Percentiles rank a stretch among this genome's conserved stretches.
Conservation (phyloP, 1,284 basidiomycete genomes). For the Inonotus hispidus region DNA sequence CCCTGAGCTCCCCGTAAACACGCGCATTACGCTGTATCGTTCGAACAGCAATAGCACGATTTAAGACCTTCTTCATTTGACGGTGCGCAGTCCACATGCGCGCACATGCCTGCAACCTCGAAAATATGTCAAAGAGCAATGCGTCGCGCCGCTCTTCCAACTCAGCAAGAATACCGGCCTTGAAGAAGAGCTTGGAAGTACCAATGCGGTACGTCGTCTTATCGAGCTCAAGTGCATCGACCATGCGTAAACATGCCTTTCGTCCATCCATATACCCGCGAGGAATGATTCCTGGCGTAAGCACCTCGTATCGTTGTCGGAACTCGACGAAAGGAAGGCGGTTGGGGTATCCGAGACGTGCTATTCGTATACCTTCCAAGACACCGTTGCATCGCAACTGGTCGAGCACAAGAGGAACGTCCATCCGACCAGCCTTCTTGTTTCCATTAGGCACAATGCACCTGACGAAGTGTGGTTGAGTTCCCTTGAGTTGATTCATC, state of each 20-base stretch:
- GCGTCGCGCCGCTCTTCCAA: conserved; percentile 91
- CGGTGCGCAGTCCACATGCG: conserved; percentile 84
- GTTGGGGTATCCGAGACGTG: conserved; percentile 96
- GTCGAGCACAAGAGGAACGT: conserved; percentile 93
- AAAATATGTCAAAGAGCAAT: conserved; percentile 86
- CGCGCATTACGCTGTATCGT: conserved; percentile 94
- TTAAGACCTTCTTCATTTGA: conserved; percentile 93
- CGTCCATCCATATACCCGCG: conserved; percentile 96
- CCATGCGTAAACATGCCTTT: conserved; percentile 92
- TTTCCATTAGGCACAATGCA: conserved; percentile 95
- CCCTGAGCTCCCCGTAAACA: conserved; percentile 82
- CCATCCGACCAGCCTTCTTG: conserved; percentile 91
- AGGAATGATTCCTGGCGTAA: conserved; percentile 90
- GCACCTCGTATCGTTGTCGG: conserved; percentile 92
- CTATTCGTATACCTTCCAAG: conserved; percentile 97
- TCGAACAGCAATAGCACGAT: conserved; percentile 86
- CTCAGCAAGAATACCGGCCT: conserved; percentile 97
- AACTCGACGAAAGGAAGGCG: conserved; percentile 96
- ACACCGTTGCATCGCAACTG: conserved; percentile 99
- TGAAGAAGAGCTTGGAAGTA: conserved; percentile 98
- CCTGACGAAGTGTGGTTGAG: conserved; percentile 97
- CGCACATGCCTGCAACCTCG: conserved; percentile 80
- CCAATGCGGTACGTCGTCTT: conserved; percentile 86
- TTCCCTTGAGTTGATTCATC: conserved; percentile 88
- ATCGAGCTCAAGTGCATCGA: conserved; percentile 86